Evolutionary conservation across 352 stramenopile genomes (phyloP).

Genomic region (Pythium volutum): DNA sequence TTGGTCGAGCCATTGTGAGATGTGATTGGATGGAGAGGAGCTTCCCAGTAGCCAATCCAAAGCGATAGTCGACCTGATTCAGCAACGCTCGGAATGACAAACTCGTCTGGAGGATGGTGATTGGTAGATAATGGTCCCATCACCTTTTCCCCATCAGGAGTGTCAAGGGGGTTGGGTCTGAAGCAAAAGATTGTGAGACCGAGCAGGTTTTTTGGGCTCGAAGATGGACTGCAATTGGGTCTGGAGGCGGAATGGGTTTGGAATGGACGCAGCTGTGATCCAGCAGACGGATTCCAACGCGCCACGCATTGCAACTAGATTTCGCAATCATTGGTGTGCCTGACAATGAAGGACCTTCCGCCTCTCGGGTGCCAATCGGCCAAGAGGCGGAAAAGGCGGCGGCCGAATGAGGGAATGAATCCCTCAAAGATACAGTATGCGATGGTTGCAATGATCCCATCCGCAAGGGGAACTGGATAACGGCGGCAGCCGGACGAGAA

Average conservation of each 20-base stretch:
- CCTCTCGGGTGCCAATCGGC: constrained; percentile 3
- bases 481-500: no score
- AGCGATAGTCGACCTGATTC: constrained; percentile 14
- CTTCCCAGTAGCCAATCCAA: constrained; percentile 9
- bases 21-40: constrained; percentile 13
- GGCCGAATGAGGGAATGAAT: background rate
- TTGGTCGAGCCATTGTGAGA: constrained; percentile 4
- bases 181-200: constrained; percentile 12
- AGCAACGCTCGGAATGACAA: constrained; percentile 15
- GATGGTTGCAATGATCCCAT: no score
- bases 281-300: no score
- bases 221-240: background rate
- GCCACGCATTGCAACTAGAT: background rate
- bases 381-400: constrained; percentile 7
- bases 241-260: constrained; percentile 22
- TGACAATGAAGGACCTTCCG: constrained; percentile 3
- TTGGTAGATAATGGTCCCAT: constrained; percentile 24
- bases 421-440: no score
- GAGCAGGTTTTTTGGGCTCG: background rate
- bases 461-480: no score
- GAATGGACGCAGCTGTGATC: background rate
- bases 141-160: constrained; percentile 2
- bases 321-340: constrained; percentile 8
- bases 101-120: background rate
- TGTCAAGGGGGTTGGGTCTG: constrained; percentile 19